Conservation (phyloP, 78 protist species). For the Dictyostelium capitatum region DNA sequence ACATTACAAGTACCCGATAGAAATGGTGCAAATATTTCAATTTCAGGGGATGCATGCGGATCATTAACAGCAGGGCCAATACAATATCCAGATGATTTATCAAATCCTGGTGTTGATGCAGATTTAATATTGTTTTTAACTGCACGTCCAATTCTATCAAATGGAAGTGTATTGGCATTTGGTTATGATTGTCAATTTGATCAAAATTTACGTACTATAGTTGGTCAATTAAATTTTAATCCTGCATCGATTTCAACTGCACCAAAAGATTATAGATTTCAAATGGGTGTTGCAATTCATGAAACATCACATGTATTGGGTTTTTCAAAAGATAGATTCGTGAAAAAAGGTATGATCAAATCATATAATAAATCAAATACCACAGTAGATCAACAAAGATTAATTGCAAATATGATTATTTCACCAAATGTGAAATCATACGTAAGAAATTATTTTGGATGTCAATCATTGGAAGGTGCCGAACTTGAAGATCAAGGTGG, state of each 20-base stretch:
- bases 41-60: background rate
- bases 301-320: constrained; percentile 87
- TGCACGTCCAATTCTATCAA: constrained; percentile 33
- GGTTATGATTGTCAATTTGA: constrained; percentile 31
- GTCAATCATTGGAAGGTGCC: constrained; percentile 62
- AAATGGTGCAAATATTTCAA: background rate
- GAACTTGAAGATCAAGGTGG: constrained; percentile 86
- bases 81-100: background rate
- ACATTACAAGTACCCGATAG: background rate
- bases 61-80: background rate
- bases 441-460: constrained; percentile 50
- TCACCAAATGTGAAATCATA: constrained; percentile 48
- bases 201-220: background rate
- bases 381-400: background rate
- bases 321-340: constrained; percentile 9
- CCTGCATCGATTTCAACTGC: constrained; percentile 16
- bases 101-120: background rate
- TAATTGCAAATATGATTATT: background rate
- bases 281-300: constrained; percentile 58
- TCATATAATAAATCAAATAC: background rate
- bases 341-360: background rate
- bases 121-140: constrained; percentile 51
- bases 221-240: constrained; percentile 81
- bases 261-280: background rate
- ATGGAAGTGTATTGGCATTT: constrained; percentile 54